phyloP scores from a whole-genome alignment of 2,329 filamentous ascomycete species.

The Pseudocercospora macadamiae region DNA sequence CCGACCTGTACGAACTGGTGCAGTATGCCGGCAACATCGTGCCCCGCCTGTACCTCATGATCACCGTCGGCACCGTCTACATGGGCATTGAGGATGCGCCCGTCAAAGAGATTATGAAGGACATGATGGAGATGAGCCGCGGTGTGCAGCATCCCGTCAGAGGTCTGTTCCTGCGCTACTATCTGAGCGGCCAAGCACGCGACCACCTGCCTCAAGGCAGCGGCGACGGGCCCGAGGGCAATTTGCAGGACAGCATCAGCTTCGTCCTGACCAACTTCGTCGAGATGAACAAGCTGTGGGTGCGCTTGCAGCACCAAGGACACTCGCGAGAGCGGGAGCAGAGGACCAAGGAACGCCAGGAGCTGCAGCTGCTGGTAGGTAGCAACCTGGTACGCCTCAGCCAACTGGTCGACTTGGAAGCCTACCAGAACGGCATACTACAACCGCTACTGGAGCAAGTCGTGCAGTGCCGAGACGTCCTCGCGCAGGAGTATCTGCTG shows the following conservation, averaged over 20 bases:
- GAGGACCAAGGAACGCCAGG: conserved; percentile 89
- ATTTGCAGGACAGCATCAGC: conserved; percentile 95
- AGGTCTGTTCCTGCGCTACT: conserved; percentile 93
- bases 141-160: conserved; percentile 96
- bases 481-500: conserved; percentile 94
- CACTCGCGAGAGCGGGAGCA: conserved; percentile 94
- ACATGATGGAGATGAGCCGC: conserved; percentile 99
- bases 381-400: conserved; percentile 95
- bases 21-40: conserved; percentile 99
- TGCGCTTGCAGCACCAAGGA: conserved; percentile 93
- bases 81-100: conserved; percentile 98
- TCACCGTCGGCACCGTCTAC: conserved; percentile 97
- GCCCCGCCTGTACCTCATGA: conserved; percentile 95
- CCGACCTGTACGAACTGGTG: conserved; percentile 95
- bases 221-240: conserved; percentile 90
- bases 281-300: conserved; percentile 99
- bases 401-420: conserved; percentile 91
- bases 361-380: conserved; percentile 91
- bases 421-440: conserved; percentile 89
- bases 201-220: conserved; percentile 81
- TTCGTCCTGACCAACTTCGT: conserved; percentile 99
- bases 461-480: conserved; percentile 93
- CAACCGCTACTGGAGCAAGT: conserved; percentile 92
- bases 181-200: conserved; percentile 90
- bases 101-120: conserved; percentile 99